phyloP scores from a whole-genome alignment of 1,284 basidiomycete genomes.

The Cryptococcus sp. region DNA sequence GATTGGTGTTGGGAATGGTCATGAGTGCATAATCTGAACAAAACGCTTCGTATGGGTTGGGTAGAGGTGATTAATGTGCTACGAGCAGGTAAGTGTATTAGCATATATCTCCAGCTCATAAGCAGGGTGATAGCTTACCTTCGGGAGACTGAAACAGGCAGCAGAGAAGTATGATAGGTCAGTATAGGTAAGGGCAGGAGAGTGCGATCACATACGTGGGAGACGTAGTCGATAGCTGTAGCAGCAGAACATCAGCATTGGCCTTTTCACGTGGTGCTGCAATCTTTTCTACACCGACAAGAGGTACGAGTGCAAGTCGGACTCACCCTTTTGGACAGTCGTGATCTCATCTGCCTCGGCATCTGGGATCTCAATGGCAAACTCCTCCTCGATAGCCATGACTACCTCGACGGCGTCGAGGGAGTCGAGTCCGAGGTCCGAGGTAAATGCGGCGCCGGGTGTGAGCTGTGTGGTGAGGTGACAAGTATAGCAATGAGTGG shows the following conservation, averaged over 20 bases:
- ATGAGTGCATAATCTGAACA: constrained; percentile 7
- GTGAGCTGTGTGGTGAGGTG: constrained; percentile 64
- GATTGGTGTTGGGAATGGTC: not conserved
- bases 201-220: constrained; percentile 59
- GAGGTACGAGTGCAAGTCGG: not conserved
- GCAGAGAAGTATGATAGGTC: not conserved
- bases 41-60: not conserved
- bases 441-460: constrained; percentile 71
- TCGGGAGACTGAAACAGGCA: constrained; percentile 45
- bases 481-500: not conserved
- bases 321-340: constrained; percentile 85
- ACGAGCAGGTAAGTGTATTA: not conserved
- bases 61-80: constrained; percentile 13
- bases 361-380: constrained; percentile 77
- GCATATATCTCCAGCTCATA: not conserved
- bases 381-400: constrained; percentile 99
- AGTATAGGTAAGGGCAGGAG: constrained; percentile 1
- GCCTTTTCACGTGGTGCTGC: not conserved
- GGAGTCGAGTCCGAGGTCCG: constrained; percentile 93
- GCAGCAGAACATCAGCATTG: constrained; percentile 11
- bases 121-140: constrained; percentile 32
- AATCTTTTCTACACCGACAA: not conserved
- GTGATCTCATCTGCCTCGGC: constrained; percentile 97
- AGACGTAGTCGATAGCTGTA: constrained; percentile 94
- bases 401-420: constrained; percentile 98